phyloP scores from a whole-genome alignment of 805 yeast genomes.

The Wickerhamomyces tratensis region DNA sequence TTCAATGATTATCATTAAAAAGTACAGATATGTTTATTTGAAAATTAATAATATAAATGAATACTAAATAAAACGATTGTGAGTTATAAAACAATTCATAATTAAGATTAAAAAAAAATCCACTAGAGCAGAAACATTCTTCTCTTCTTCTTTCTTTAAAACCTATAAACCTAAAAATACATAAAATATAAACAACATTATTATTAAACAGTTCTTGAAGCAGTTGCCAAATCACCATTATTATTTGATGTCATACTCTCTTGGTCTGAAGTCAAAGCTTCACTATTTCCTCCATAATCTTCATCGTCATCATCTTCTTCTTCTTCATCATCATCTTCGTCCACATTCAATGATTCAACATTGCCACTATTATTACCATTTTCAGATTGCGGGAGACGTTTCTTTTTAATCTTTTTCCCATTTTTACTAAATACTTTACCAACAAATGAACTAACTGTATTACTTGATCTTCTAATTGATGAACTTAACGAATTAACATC shows the following conservation, averaged over 20 bases:
- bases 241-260: conserved; percentile 6
- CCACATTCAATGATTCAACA: neutral
- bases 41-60: too few species aligned
- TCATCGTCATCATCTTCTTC: conserved; percentile 14
- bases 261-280: conserved; percentile 5
- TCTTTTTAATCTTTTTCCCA: conserved; percentile 1
- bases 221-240: neutral
- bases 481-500: conserved; percentile 20
- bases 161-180: too few species aligned
- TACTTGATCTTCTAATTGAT: conserved; percentile 32
- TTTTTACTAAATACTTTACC: conserved; percentile 15
- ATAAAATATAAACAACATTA: neutral
- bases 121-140: too few species aligned
- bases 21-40: too few species aligned
- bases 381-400: conserved; percentile 8
- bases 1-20: too few species aligned
- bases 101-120: too few species aligned
- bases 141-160: too few species aligned
- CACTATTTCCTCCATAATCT: too few species aligned
- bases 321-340: conserved; percentile 10
- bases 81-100: too few species aligned
- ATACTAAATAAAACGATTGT: too few species aligned
- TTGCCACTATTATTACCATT: conserved; percentile 13
- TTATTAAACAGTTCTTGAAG: too few species aligned
- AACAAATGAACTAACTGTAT: conserved; percentile 27